Base-by-base conservation (phyloP, 371 early-diverging fungal species). In the Haplosporangium sp. region DNA sequence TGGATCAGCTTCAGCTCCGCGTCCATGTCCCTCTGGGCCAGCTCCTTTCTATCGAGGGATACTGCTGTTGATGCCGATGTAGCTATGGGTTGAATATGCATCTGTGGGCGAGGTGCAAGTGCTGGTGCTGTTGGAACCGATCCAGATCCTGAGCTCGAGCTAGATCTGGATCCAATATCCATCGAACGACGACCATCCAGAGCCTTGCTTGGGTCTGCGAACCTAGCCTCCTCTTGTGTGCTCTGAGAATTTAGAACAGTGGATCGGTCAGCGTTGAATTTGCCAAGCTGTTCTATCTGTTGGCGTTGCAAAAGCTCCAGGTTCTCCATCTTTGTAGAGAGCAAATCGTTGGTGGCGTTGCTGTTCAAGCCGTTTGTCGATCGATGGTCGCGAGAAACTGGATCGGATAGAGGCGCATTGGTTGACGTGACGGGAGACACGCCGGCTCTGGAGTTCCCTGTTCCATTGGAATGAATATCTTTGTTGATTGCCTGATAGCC, bases 1-100 rank as follows among this genome's bases (percentile, higher is more conserved):
- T 80, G 58, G 11, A 80, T 66, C 64, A 70, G 23, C 55, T 70
- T 76, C 46, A 76, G 46, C 40, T 76, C 77, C 4, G 77, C 59
- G n/a, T 76, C 77, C 67, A 70, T 9, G 45, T 76, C 77, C 46
- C 64, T 62, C 55, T 63, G 52, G 20, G 56, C 58, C 23, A 70
- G 11, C 9, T 59, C 64, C 37, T 53, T 70, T 16, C 55, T 57
- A 20, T 67, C 71, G 50, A 69, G 9, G 16, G 14, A 21, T 14
- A 10, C 13, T 10, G 36, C 20, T 6, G 58, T 46, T 11, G 62
- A 21, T 11, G 36, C 10, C 13, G 21, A 36, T 14, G 57, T 16
- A 1, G 73, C 14, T 0, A 59, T 20, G 12, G 58, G 9, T 6
- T 18, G 21, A 21, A 62, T 58, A 29, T 29, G 29, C 29, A 29